These are phyloP conservation scores for Rugonectria rugulosa DNA, from an alignment of 2,329 filamentous ascomycete species.

Conservation along the genomic window DNA sequence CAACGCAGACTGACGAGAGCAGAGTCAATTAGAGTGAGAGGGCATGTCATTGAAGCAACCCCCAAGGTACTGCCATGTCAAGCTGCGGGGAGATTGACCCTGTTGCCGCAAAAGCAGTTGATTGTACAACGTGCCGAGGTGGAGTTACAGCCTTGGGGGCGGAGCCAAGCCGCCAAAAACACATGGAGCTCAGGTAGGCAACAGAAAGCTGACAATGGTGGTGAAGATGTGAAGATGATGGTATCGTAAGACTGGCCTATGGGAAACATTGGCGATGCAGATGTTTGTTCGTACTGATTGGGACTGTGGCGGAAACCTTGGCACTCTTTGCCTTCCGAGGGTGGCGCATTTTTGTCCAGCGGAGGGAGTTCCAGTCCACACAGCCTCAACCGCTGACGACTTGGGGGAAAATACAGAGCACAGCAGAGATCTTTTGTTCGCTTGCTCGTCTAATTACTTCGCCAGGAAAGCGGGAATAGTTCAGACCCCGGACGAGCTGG, in stretches of 20 bases:
- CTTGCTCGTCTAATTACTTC: constrained; percentile 7
- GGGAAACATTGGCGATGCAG: background rate
- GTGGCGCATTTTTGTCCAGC: constrained; percentile 16
- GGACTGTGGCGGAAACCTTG: background rate
- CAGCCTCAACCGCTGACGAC: constrained; percentile 33
- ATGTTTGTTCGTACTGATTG: background rate
- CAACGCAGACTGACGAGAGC: no score
- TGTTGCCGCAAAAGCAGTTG: background rate
- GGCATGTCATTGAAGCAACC: no score
- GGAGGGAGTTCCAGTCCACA: constrained; percentile 8
- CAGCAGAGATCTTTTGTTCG: background rate
- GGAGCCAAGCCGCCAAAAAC: background rate
- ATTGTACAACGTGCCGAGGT: background rate
- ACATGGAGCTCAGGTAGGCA: background rate
- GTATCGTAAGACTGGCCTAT: constrained; percentile 13
- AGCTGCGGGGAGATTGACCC: constrained; percentile 4
- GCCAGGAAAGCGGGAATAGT: no score
- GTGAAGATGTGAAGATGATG: background rate
- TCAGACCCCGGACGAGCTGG: no score
- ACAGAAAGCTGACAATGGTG: background rate
- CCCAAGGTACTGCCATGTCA: background rate
- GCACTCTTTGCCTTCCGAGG: constrained; percentile 16
- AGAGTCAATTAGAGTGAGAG: no score
- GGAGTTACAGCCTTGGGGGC: constrained; percentile 2
- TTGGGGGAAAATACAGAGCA: background rate